Percentiles rank a stretch among this genome's conserved stretches.
phyloP scores from a whole-genome alignment of 805 yeast species.

The Lachancea thermotolerans region DNA sequence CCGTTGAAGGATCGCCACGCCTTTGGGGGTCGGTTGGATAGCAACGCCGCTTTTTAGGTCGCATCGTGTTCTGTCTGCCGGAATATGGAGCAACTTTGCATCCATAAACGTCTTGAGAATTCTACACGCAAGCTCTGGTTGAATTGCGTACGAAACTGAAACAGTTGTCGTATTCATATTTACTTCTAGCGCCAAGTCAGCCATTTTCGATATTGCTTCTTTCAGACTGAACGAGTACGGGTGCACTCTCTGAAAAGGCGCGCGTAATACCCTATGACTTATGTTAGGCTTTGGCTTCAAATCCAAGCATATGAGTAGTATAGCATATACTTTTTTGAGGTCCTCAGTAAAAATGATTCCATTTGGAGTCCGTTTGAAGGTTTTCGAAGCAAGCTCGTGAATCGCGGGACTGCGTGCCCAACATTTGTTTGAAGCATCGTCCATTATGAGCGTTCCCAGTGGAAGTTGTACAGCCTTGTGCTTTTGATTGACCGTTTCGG shows the following conservation, averaged over 20 bases:
- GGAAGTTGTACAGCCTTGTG: too few relatives aligned
- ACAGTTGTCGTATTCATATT: conserved; percentile 46
- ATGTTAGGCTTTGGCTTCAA: conserved; percentile 30
- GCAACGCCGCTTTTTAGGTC: conserved; percentile 37
- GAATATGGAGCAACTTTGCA: conserved; percentile 65
- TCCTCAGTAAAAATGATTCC: conserved; percentile 52
- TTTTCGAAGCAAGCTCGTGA: conserved; percentile 39
- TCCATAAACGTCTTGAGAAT: conserved; percentile 47
- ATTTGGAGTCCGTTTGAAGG: conserved; percentile 43
- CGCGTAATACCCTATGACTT: conserved; percentile 20
- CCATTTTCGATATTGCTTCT: conserved; percentile 49
- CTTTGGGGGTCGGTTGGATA: conserved; percentile 89
- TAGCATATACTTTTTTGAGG: conserved; percentile 52
- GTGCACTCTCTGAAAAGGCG: conserved; percentile 30
- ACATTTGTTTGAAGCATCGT: neutral
- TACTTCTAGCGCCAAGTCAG: conserved; percentile 40
- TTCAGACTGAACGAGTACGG: conserved; percentile 49
- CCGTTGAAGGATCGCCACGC: conserved; percentile 59
- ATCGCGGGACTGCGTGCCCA: conserved; percentile 8
- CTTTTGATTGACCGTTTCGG: neutral
- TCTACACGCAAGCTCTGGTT: conserved; percentile 40
- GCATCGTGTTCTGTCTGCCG: conserved; percentile 61
- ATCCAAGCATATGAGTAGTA: conserved; percentile 40
- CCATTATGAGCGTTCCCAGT: neutral
- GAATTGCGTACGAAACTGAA: conserved; percentile 48